Percentiles rank a stretch among this genome's conserved stretches.
Evolutionary conservation across 176 grass and related monocot species (phyloP).

Genomic region (Dendrocalamus sinicus): DNA sequence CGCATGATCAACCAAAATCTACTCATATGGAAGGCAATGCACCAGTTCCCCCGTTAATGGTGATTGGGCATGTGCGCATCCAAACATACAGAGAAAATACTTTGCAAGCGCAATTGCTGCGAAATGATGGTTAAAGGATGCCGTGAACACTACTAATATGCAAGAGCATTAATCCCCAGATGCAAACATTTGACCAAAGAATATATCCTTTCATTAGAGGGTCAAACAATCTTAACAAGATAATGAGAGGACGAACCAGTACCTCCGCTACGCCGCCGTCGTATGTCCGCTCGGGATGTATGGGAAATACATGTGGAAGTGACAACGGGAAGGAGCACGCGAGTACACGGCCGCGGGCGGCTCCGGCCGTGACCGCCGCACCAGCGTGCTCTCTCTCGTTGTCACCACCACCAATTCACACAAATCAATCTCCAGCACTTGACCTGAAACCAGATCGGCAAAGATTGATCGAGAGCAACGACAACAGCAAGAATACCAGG

Average conservation of each 20-base stretch:
- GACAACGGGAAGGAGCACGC: constrained; percentile 36
- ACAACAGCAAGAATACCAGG: background rate
- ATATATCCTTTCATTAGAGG: background rate
- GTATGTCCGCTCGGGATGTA: background rate
- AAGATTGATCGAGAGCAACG: background rate
- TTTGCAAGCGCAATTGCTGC: background rate
- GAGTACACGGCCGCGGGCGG: constrained; percentile 4
- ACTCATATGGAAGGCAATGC: background rate
- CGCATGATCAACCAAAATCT: background rate
- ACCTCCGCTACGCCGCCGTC: background rate
- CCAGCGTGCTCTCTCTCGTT: constrained; percentile 46
- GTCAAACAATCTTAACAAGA: background rate
- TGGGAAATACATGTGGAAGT: background rate
- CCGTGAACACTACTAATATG: background rate
- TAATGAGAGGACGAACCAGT: background rate
- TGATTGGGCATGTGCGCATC: background rate
- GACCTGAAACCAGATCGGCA: background rate
- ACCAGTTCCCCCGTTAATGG: background rate
- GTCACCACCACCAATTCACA: constrained; percentile 9
- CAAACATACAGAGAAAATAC: background rate
- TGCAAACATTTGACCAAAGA: background rate
- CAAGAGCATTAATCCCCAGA: background rate
- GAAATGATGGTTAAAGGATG: background rate
- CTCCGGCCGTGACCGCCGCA: constrained; percentile 9
- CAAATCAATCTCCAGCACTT: background rate